Conservation (phyloP, 306 rosid genomes). For the Fragaria vesca region DNA sequence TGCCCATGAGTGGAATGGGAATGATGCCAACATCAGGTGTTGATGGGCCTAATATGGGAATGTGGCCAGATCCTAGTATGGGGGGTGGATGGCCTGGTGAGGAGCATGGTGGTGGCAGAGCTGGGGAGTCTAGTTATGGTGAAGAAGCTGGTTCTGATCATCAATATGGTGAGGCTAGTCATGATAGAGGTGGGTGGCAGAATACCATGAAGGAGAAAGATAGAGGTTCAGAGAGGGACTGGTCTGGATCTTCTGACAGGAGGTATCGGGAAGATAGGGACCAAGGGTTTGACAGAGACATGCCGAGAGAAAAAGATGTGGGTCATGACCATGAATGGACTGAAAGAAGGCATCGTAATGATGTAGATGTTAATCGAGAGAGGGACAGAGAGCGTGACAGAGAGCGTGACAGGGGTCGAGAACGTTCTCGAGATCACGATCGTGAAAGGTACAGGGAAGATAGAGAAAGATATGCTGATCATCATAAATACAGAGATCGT, state of each 20-base stretch:
- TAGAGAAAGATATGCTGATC: slow-evolving; percentile 78
- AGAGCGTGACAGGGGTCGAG: slow-evolving; percentile 54
- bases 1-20: slow-evolving; percentile 97
- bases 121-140: slow-evolving; percentile 91
- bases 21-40: slow-evolving; percentile 86
- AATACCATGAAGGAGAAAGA: slow-evolving; percentile 83
- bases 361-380: slow-evolving; percentile 68
- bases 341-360: slow-evolving; percentile 79
- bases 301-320: slow-evolving; percentile 71
- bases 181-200: slow-evolving; percentile 86
- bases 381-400: slow-evolving; percentile 53
- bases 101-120: slow-evolving; percentile 86
- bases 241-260: slow-evolving; percentile 92
- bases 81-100: slow-evolving; percentile 97
- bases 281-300: slow-evolving; percentile 70
- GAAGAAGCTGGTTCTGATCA: slow-evolving; percentile 97
- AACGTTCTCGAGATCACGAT: slow-evolving; percentile 58
- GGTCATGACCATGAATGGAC: slow-evolving; percentile 70
- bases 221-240: slow-evolving; percentile 88
- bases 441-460: slow-evolving; percentile 85
- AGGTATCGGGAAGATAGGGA: slow-evolving; percentile 89
- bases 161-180: slow-evolving; percentile 83
- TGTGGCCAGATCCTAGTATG: slow-evolving; percentile 96
- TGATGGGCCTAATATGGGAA: slow-evolving; percentile 95
- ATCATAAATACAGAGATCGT: slow-evolving; percentile 82